These are phyloP conservation scores for Hansenula sp. DNA, from an alignment of 1,139 yeast species.

Conservation along the genomic window DNA sequence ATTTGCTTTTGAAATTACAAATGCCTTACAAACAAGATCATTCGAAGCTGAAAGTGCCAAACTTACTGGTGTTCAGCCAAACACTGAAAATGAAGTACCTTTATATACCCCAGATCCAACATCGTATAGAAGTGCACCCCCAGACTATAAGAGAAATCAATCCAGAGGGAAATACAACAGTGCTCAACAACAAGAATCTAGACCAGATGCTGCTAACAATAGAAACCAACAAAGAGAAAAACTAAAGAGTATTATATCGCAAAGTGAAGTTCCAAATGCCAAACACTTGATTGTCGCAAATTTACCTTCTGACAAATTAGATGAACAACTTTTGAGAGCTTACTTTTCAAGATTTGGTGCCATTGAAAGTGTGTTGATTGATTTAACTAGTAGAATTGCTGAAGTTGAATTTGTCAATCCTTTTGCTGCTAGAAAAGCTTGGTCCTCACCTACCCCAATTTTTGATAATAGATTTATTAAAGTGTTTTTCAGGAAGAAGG, in stretches of 20 bases:
- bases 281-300: constrained; percentile 35
- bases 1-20: constrained; percentile 29
- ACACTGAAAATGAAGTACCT: not conserved
- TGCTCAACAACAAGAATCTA: not conserved
- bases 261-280: constrained; percentile 17
- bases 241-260: constrained; percentile 14
- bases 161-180: not conserved
- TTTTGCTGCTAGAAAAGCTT: constrained; percentile 38
- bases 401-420: constrained; percentile 35
- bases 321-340: constrained; percentile 28
- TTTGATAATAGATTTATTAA: constrained; percentile 46
- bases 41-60: constrained; percentile 4
- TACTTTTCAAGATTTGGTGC: constrained; percentile 40
- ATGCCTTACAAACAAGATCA: constrained; percentile 17
- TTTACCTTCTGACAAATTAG: constrained; percentile 37
- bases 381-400: constrained; percentile 26
- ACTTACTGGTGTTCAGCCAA: not conserved
- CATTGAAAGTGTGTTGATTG: constrained; percentile 28
- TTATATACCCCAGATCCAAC: constrained; percentile 10
- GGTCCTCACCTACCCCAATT: constrained; percentile 40
- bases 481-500: constrained; percentile 34
- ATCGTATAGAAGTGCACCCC: constrained; percentile 7
- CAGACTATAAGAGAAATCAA: constrained; percentile 7
- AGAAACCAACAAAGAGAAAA: constrained; percentile 4
- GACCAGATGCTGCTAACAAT: not conserved